Conservation (phyloP, 768 basidiomycete species). For the Austroboletus festivus region DNA sequence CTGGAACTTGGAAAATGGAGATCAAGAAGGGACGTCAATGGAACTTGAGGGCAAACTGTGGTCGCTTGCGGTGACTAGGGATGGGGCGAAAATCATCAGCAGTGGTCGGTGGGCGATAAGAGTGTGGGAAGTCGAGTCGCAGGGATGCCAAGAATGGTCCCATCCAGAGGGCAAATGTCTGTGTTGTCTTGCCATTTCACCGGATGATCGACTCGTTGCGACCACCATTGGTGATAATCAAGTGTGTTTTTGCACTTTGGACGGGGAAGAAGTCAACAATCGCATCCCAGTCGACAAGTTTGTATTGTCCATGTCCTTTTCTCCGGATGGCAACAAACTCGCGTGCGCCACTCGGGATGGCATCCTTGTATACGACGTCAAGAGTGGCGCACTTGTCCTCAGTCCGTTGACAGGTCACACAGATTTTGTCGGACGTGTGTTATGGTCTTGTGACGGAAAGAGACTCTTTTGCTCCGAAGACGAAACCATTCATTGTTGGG, state of each 20-base stretch:
- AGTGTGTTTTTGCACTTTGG: not conserved
- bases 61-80: not conserved
- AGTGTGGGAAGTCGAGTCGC: not conserved
- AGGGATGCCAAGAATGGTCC: not conserved
- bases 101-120: not conserved
- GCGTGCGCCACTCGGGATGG: not conserved
- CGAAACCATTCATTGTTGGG: not conserved
- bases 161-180: not conserved
- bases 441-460: slow-evolving; percentile 1
- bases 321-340: not conserved
- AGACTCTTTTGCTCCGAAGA: not conserved
- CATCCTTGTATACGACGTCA: not conserved
- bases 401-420: not conserved
- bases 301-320: not conserved
- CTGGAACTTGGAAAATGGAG: not conserved
- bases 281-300: not conserved
- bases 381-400: not conserved
- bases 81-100: not conserved
- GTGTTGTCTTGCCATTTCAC: not conserved
- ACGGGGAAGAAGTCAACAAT: not conserved
- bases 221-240: too few species aligned
- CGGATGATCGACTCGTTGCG: slow-evolving; percentile 1
- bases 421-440: not conserved
- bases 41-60: not conserved
- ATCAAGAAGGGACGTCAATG: not conserved